A percentile compares a stretch with the other conserved stretches of the same genome.
phyloP scores from a whole-genome alignment of 331 rosid genomes.

The Dryas integrifolia region DNA sequence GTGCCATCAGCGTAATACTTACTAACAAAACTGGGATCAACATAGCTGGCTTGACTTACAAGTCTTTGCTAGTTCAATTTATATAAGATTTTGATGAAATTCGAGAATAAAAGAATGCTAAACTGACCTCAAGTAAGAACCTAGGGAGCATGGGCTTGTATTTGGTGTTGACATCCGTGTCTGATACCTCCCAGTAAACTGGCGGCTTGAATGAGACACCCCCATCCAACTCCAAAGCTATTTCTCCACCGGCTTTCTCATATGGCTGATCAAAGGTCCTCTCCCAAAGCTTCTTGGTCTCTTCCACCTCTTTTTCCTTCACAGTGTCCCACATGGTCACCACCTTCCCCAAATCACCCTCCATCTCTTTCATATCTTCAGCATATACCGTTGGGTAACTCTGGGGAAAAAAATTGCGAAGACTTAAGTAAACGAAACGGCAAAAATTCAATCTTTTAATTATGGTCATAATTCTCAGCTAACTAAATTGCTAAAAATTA shows the following conservation, averaged over 20 bases:
- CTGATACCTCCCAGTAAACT: constrained; percentile 62
- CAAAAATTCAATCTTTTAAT: not conserved
- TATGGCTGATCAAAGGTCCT: constrained; percentile 72
- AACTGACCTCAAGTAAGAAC: constrained; percentile 72
- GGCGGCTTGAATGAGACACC: constrained; percentile 35
- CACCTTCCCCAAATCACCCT: constrained; percentile 51
- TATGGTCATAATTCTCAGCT: not conserved
- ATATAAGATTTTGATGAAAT: no score
- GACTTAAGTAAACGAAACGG: not conserved
- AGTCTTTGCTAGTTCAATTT: not conserved
- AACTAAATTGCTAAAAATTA: no score
- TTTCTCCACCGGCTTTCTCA: constrained; percentile 87
- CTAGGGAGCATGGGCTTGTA: constrained; percentile 77
- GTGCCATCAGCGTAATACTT: not conserved
- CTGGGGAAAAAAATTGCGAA: constrained; percentile 27
- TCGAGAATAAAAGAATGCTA: not conserved
- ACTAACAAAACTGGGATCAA: not conserved
- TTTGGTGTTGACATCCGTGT: constrained; percentile 65
- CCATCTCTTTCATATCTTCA: constrained; percentile 68
- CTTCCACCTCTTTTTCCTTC: constrained; percentile 54
- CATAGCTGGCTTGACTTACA: not conserved
- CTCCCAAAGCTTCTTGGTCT: constrained; percentile 73
- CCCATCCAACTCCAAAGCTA: constrained; percentile 33
- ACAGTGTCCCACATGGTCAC: constrained; percentile 46
- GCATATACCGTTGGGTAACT: constrained; percentile 78